A percentile compares a stretch with the other conserved stretches of the same genome.
phyloP scores from a whole-genome alignment of 257 asterid species.

The Forsythia viridissima region DNA sequence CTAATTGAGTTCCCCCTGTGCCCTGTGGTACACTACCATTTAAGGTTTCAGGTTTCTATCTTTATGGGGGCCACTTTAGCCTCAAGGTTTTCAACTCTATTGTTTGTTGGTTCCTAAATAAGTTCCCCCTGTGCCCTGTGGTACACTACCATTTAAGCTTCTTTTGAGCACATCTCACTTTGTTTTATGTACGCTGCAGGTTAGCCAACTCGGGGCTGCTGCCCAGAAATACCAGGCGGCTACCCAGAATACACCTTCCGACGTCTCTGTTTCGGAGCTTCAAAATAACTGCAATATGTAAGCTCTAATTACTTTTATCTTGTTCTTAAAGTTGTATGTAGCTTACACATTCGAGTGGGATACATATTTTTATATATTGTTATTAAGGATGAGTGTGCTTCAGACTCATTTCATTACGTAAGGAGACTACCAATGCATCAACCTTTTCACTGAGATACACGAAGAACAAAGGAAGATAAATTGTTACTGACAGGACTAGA shows the following conservation, averaged over 20 bases:
- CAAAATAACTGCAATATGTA: slow-evolving; percentile 19
- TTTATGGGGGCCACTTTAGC: background rate
- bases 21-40: background rate
- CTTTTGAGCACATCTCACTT: background rate
- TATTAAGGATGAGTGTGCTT: background rate
- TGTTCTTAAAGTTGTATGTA: background rate
- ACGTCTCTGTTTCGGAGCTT: slow-evolving; percentile 1
- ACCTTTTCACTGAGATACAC: background rate
- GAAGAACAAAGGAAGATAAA: background rate
- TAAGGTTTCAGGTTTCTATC: background rate
- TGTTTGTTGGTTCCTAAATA: background rate
- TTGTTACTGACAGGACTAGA: background rate
- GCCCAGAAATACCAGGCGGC: slow-evolving; percentile 19
- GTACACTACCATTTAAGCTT: background rate
- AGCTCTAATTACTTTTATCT: background rate
- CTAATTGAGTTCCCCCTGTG: background rate
- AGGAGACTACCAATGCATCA: background rate
- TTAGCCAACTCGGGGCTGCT: slow-evolving; percentile 26
- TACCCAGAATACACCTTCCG: slow-evolving; percentile 11
- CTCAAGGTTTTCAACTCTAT: background rate
- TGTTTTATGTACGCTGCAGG: slow-evolving; percentile 3
- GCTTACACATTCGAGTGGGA: background rate
- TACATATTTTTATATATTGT: background rate
- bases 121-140: background rate
- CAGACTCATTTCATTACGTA: background rate